Evolutionary conservation across 2,329 filamentous ascomycete species (phyloP), one percentile per base, ranked within the genome.

Genomic region (Colletotrichum plurivorum): DNA sequence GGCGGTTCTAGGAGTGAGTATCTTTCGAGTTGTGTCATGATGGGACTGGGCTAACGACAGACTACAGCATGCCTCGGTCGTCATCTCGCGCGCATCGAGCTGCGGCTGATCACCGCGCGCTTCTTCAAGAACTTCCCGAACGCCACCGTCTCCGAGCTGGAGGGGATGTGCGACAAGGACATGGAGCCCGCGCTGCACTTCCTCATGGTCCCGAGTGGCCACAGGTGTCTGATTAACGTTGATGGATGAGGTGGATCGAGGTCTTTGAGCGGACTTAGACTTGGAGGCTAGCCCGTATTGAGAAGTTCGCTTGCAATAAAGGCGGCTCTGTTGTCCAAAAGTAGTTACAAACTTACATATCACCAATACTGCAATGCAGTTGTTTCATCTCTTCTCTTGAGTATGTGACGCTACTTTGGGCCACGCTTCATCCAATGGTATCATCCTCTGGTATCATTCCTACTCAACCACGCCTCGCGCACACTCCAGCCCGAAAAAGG

Each of bases 31-130:
- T 13, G 12, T 5, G 20, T 22, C 6, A 8, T 3, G 8, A 36
- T 22, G 6, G 9, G 6, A 39, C 0, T 27, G 5, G n/a, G 10
- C 59, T 62, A 18, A 62, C 22, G 2, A 5, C 36, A 5, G 0
- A 1, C 0, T 4, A 20, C 15, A 68, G 80, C 76, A 1, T 90
- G 89, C 68, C 78, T 91, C 16, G 88, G 89, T 2, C 78, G 88
- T 27, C 87, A 90, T 69, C 78, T 90, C 18, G 88, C 88, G 0
- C 79, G 81, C n/a, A 87, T 88, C 76, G 88, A 90, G 73, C 73
- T 90, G 25, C 81, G 87, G 7, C 81, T 88, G 27, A 85, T 82
- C 0, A 79, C 83, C 0, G 84, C 87, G 0, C 78, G 82, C 4
- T 87, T 90, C 75, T 88, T 89, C 75, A 79, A 81, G 1, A 77